Evolutionary conservation across 1,284 basidiomycete species (phyloP), one percentile per base, ranked within the genome.

Genomic region (Cutaneotrichosporon dermatis): DNA sequence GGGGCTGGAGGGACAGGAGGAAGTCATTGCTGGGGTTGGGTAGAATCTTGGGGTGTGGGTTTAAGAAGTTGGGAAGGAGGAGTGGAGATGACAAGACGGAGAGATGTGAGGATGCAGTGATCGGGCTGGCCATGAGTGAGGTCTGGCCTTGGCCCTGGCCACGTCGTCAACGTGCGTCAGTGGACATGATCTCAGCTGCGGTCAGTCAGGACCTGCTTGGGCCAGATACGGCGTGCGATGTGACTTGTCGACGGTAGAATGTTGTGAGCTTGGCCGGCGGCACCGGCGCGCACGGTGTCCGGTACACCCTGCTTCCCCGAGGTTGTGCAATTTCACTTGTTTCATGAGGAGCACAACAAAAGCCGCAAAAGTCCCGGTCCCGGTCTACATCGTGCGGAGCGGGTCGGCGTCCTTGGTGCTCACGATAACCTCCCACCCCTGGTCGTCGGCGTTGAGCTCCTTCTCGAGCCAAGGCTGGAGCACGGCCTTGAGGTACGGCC

Each of bases 401-500:
- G 64, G 64, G 49, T 65, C 64, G 12, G 51, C 44, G 57, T 65
- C 64, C 41, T 46, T 48, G 44, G 52, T 53, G 39, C 53, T 56
- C 4, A 65, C 64, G 16, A 56, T 13, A 15, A 62, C 64, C 55
- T 60, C 54, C 64, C 64, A 65, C 4, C 39, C 25, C 35, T 50
- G 51, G 11, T 42, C 61, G 42, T 74, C 72, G 12, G 59, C 67
- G 40, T 74, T 71, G 55, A 89, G 80, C 68, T 86, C 84, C 40
- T 77, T 72, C 63, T 78, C 74, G 52, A 93, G 80, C 74, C 85
- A 86, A 7, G 80, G 76, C 46, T 85, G 85, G 16, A 92, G 82
- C 16, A 84, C 79, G 33, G 67, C 65, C 2, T 84, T 83, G 57
- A 94, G 86, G 76, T 90, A 94, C 0, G 89, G 89, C 37, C 91